Evolutionary conservation across 176 grass and related monocot species (phyloP).

Genomic region (Oryza rufipogon): DNA sequence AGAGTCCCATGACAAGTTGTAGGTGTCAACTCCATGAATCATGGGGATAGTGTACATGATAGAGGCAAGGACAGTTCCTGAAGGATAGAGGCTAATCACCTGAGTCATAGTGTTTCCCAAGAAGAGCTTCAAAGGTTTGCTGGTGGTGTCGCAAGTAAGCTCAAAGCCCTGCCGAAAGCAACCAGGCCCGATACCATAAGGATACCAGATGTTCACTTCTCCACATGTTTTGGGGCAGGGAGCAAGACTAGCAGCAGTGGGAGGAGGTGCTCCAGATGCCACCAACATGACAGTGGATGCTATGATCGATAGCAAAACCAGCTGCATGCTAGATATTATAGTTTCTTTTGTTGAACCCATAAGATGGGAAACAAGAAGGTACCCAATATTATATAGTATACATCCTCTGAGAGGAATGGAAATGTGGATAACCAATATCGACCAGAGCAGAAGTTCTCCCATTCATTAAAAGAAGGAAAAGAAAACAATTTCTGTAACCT

Average conservation of each 20-base stretch:
- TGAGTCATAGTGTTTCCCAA: slow-evolving; percentile 33
- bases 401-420: neutral
- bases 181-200: slow-evolving; percentile 43
- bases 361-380: slow-evolving; percentile 8
- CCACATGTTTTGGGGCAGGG: slow-evolving; percentile 41
- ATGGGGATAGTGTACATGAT: slow-evolving; percentile 38
- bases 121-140: slow-evolving; percentile 43
- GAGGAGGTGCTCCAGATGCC: slow-evolving; percentile 8
- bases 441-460: no score
- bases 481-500: no score
- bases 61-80: slow-evolving; percentile 27
- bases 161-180: slow-evolving; percentile 48
- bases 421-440: no score
- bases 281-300: slow-evolving; percentile 20
- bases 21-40: neutral
- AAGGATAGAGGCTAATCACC: slow-evolving; percentile 29
- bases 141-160: slow-evolving; percentile 24
- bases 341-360: neutral
- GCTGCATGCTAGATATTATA: neutral
- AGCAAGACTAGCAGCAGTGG: neutral
- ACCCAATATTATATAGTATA: neutral
- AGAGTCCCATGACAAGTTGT: slow-evolving; percentile 36
- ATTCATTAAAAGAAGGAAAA: no score
- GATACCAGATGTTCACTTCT: slow-evolving; percentile 33
- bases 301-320: slow-evolving; percentile 4